Evolutionary conservation across 2,329 filamentous ascomycete species (phyloP).

Genomic region (Orbilia blumenaviensis): DNA sequence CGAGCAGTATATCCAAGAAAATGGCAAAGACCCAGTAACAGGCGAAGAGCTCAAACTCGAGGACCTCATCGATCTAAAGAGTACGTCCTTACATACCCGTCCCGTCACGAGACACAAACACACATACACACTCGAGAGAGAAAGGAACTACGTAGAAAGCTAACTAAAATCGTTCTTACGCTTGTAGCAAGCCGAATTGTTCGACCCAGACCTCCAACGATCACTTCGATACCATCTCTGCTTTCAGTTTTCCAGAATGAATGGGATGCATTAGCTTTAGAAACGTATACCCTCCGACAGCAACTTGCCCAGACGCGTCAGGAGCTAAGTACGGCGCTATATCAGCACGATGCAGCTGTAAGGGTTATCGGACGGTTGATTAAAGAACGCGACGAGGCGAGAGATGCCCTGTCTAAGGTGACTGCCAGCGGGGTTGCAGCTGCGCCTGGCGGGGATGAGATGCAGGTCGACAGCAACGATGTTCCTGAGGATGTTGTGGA

Average conservation of each 20-base stretch:
- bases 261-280: constrained; percentile 92
- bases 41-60: constrained; percentile 83
- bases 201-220: constrained; percentile 85
- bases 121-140: too few relatives aligned
- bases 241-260: constrained; percentile 96
- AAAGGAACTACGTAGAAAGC: not conserved
- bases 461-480: constrained; percentile 86
- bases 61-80: constrained; percentile 88
- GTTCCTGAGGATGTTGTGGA: constrained; percentile 76
- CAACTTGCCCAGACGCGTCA: constrained; percentile 89
- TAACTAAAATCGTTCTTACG: not conserved
- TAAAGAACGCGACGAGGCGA: constrained; percentile 90
- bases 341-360: constrained; percentile 97
- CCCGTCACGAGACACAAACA: not conserved
- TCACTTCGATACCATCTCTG: constrained; percentile 94
- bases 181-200: constrained; percentile 74
- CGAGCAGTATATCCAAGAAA: constrained; percentile 90
- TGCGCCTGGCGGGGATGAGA: constrained; percentile 75
- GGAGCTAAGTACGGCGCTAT: constrained; percentile 90
- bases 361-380: constrained; percentile 90
- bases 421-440: constrained; percentile 72
- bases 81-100: constrained; percentile 37
- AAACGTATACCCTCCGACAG: constrained; percentile 89
- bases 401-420: constrained; percentile 85
- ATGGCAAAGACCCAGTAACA: constrained; percentile 90